Base-by-base conservation (phyloP, 257 asterid species). In the Nicotiana paniculata region DNA sequence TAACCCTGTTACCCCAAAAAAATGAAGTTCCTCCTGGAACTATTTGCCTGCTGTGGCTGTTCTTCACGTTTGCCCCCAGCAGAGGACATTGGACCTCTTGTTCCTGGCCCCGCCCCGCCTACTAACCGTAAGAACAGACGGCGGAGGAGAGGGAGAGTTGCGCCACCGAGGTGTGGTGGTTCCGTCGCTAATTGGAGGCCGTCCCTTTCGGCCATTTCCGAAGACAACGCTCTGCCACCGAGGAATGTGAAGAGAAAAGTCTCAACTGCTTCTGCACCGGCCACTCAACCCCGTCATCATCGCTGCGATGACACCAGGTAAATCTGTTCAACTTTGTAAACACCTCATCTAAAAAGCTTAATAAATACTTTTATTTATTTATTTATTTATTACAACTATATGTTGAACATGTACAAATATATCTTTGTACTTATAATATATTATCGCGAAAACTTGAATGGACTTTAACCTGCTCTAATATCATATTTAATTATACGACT, bases 11-110 rank as follows among this genome's bases (percentile, higher is more conserved):
- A 24, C 79, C 43, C 21, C 21, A 15, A 26, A 32, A 81, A 30
- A 1, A 92, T 90, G 96, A 91, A 85, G 84, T 90, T 91, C 77
- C 84, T 92, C 3, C 66, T 88, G 66, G 92, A 90, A 83, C 84
- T 88, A 67, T 87, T 92, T 54, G 68, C 88, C 9, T 89, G 92
- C 66, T 90, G 88, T 64, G 90, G 91, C 18, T 83, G 93, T 13
- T 33, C 83, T 62, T 72, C 88, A 1, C 62, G 82, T 13, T 43
- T 85, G 62, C 30, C 86, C 33, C 85, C 58, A 80, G 75, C 82
- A 8, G 79, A 88, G 82, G 94, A 88, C 26, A 48, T 0, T 5
- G 63, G 79, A 58, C 79, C 79, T 74, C 79, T 74, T 6, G 79
- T 74, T 74, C 79, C 79, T 26, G 79, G 26, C 26, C 26, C 26